phyloP scores from a whole-genome alignment of 208 protist species.

The Porcisia hertigi region DNA sequence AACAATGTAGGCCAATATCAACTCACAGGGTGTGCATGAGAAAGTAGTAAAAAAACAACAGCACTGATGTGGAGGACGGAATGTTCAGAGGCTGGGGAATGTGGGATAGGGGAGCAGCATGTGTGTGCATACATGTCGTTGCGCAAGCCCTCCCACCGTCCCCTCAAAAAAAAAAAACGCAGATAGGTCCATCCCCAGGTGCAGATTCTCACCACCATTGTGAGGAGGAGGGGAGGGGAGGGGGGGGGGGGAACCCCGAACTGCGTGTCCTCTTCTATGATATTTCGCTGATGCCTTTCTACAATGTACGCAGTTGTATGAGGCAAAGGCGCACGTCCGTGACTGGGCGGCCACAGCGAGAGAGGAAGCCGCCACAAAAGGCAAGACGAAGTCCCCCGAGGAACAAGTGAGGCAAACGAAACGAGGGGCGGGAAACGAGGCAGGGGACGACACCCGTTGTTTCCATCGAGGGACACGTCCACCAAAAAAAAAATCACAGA shows the following conservation, averaged over 20 bases:
- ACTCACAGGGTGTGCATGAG: neutral
- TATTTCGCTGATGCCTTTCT: neutral
- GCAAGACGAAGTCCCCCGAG: neutral
- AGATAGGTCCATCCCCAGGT: neutral
- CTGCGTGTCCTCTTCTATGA: conserved; percentile 5
- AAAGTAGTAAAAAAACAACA: neutral
- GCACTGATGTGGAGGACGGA: neutral
- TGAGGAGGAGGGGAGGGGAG: too few species aligned
- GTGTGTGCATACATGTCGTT: too few species aligned
- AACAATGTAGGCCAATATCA: neutral
- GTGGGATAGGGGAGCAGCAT: neutral
- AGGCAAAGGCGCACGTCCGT: neutral
- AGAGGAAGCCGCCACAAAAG: neutral
- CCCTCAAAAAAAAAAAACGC: neutral
- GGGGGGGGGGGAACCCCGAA: neutral
- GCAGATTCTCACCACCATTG: neutral
- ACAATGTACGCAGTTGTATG: neutral
- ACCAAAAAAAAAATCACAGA: conserved; percentile 6
- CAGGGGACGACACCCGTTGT: neutral
- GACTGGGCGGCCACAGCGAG: neutral
- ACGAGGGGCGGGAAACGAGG: neutral
- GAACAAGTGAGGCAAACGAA: neutral
- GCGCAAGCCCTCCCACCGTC: neutral
- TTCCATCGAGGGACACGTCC: neutral
- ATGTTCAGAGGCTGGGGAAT: neutral